phyloP scores from a whole-genome alignment of 371 early-diverging fungal genomes.

The Phascolomyces articulosus region DNA sequence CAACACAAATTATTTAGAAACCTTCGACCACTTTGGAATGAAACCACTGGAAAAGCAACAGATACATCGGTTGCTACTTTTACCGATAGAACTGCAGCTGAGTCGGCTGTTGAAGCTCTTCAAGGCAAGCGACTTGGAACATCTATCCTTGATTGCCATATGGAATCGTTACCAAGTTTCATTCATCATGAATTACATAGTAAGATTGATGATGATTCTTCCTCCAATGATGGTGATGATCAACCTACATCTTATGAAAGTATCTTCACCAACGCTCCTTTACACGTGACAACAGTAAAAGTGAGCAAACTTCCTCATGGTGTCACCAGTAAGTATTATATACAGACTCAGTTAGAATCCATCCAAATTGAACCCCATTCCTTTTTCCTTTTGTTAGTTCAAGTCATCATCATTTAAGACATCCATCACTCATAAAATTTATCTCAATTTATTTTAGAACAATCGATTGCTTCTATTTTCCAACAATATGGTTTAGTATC shows the following conservation, averaged over 20 bases:
- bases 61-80: constrained; percentile 88
- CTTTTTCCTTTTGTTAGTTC: not conserved
- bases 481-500: constrained; percentile 74
- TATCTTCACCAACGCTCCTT: constrained; percentile 71
- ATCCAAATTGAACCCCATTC: not conserved
- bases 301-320: constrained; percentile 78
- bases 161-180: constrained; percentile 10
- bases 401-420: too few relatives aligned
- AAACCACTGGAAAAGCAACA: constrained; percentile 75
- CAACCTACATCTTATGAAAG: constrained; percentile 55
- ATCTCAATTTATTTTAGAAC: constrained; percentile 10
- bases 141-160: constrained; percentile 22
- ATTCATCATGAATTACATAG: constrained; percentile 1
- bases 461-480: constrained; percentile 64
- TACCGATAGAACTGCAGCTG: constrained; percentile 76
- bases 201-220: not conserved
- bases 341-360: not conserved
- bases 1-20: constrained; percentile 49
- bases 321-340: constrained; percentile 59
- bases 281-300: constrained; percentile 82
- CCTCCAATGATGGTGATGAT: constrained; percentile 7
- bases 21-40: constrained; percentile 87
- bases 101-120: constrained; percentile 80
- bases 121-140: constrained; percentile 61
- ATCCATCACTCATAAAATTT: too few relatives aligned